A percentile compares a stretch with the other conserved stretches of the same genome.
These are phyloP conservation scores for Cafeteria roenbergensis DNA, from an alignment of 108 stramenopile species.

Conservation along the genomic window DNA sequence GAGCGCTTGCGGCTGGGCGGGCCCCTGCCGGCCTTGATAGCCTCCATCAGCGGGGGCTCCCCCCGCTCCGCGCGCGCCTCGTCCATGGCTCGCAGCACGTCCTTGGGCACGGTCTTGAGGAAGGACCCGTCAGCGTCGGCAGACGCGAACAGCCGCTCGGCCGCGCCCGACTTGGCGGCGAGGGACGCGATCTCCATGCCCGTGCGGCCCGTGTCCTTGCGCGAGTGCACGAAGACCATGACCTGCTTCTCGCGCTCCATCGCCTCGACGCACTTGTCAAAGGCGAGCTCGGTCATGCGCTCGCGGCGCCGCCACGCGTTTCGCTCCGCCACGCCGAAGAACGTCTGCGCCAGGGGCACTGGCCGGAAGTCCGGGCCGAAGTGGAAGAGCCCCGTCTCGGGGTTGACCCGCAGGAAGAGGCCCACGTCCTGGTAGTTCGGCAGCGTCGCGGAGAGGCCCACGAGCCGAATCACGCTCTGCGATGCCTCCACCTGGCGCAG, in stretches of 20 bases:
- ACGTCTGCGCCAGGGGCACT: conserved; percentile 86
- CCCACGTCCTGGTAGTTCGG: conserved; percentile 89
- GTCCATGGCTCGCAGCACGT: conserved; percentile 24
- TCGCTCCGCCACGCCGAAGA: conserved; percentile 78
- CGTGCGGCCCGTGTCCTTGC: conserved; percentile 83
- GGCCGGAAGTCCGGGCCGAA: conserved; percentile 95
- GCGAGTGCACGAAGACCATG: conserved; percentile 98
- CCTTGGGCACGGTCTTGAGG: conserved; percentile 27
- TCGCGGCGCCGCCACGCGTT: conserved; percentile 52
- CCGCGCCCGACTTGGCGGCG: conserved; percentile 42
- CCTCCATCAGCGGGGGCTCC: conserved; percentile 36
- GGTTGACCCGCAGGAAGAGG: conserved; percentile 55
- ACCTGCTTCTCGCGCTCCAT: conserved; percentile 84
- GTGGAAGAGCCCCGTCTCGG: conserved; percentile 55
- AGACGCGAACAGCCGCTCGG: not conserved
- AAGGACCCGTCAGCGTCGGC: not conserved
- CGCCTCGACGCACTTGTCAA: conserved; percentile 67
- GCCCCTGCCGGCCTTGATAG: conserved; percentile 31
- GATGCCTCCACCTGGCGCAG: conserved; percentile 81
- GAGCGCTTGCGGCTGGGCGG: not conserved
- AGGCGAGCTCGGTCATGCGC: conserved; percentile 79
- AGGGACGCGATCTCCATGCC: conserved; percentile 62
- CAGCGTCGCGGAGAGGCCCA: conserved; percentile 91
- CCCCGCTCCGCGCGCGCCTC: conserved; percentile 21
- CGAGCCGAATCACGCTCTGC: conserved; percentile 75